These are phyloP conservation scores for Globisporangium lucens DNA, from an alignment of 352 stramenopile genomes.

Conservation along the genomic window DNA sequence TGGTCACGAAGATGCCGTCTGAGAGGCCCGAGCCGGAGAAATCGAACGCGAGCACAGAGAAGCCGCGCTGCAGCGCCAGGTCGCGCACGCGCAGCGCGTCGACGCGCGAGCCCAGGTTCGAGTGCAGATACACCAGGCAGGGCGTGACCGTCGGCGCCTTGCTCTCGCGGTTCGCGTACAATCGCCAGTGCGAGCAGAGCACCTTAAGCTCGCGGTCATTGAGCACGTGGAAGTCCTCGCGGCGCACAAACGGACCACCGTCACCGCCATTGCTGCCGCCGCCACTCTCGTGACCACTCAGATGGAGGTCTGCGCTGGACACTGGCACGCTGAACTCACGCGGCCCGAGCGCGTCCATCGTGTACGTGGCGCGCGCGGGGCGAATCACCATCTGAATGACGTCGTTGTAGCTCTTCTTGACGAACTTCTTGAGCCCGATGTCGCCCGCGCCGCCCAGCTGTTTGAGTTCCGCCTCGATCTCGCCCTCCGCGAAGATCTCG, in stretches of 20 bases:
- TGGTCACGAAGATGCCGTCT: constrained; percentile 84
- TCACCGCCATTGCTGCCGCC: constrained; percentile 15
- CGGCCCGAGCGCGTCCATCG: constrained; percentile 44
- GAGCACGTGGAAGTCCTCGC: constrained; percentile 55
- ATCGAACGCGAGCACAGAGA: constrained; percentile 82
- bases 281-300: constrained; percentile 9
- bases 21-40: constrained; percentile 73
- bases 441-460: constrained; percentile 56
- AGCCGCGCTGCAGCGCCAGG: constrained; percentile 54
- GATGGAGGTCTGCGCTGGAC: background rate
- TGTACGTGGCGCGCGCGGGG: constrained; percentile 57
- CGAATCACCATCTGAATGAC: constrained; percentile 77
- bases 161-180: constrained; percentile 32
- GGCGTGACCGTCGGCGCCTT: constrained; percentile 24
- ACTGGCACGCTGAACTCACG: constrained; percentile 36
- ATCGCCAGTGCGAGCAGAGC: constrained; percentile 72
- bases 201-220: constrained; percentile 75
- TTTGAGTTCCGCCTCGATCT: constrained; percentile 73
- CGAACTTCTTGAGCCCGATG: constrained; percentile 68
- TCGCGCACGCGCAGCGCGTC: constrained; percentile 69
- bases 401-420: constrained; percentile 73
- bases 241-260: constrained; percentile 21
- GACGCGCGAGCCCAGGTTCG: constrained; percentile 75
- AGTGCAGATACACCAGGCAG: constrained; percentile 81
- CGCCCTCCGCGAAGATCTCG: constrained; percentile 78